Percentiles rank a stretch among this genome's conserved stretches.
phyloP scores from a whole-genome alignment of 768 basidiomycete genomes.

The Phaeotremella skinneri region DNA sequence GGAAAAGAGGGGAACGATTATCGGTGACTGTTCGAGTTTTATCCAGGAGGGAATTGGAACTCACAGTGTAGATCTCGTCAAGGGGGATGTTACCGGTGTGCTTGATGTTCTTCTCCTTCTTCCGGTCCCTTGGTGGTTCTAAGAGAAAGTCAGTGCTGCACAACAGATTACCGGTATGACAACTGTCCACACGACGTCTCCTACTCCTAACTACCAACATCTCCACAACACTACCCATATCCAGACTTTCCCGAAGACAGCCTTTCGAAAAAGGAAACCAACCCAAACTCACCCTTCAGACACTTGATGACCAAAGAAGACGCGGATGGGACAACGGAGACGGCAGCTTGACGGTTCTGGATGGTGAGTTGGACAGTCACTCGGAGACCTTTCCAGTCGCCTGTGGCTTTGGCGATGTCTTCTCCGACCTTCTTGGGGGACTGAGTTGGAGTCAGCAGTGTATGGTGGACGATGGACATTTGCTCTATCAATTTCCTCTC shows the following conservation, averaged over 20 bases:
- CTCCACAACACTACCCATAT: conserved; percentile 2
- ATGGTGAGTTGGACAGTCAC: conserved; percentile 98
- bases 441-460: conserved; percentile 54
- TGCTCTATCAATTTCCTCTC: no score
- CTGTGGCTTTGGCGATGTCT: conserved; percentile 99
- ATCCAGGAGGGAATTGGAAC: conserved; percentile 6
- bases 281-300: conserved; percentile 73
- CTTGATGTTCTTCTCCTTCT: conserved; percentile 99
- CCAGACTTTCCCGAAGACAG: not conserved
- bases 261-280: not conserved
- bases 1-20: not conserved
- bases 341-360: conserved; percentile 98
- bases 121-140: conserved; percentile 99
- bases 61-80: conserved; percentile 78
- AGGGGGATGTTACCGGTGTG: conserved; percentile 90
- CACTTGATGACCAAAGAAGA: conserved; percentile 96
- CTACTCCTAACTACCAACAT: not conserved
- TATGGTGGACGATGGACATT: conserved; percentile 1
- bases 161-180: no score
- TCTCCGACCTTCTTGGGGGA: conserved; percentile 99
- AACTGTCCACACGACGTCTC: no score
- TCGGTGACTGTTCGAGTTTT: no score
- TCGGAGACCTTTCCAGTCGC: conserved; percentile 98
- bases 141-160: conserved; percentile 8
- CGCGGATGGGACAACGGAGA: conserved; percentile 94